phyloP scores from a whole-genome alignment of 1,284 basidiomycete species.

The Naganishia sp. region DNA sequence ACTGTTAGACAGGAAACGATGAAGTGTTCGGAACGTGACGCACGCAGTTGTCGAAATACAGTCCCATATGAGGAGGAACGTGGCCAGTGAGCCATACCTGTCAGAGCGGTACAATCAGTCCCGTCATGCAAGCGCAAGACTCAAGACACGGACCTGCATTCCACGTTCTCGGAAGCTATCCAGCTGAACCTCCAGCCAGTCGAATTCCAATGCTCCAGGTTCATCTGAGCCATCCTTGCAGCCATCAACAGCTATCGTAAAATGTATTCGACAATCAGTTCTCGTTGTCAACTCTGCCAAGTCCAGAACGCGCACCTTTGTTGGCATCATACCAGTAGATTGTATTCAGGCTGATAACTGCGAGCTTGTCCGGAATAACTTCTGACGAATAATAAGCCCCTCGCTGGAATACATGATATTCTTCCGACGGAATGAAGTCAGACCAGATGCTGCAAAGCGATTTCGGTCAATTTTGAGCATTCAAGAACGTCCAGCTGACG shows the following conservation, averaged over 20 bases:
- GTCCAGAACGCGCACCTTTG: constrained; percentile 61
- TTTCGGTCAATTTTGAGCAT: background rate
- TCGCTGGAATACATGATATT: constrained; percentile 75
- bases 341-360: constrained; percentile 84
- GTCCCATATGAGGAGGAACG: constrained; percentile 68
- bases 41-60: constrained; percentile 84
- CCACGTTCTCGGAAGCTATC: constrained; percentile 67
- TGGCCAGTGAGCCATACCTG: constrained; percentile 59
- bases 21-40: constrained; percentile 44
- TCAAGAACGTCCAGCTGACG: background rate
- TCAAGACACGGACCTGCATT: constrained; percentile 65
- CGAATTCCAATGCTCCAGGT: constrained; percentile 79
- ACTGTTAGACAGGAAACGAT: background rate
- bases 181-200: constrained; percentile 89
- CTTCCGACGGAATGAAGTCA: constrained; percentile 76
- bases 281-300: constrained; percentile 24
- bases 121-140: constrained; percentile 30
- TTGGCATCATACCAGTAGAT: constrained; percentile 92
- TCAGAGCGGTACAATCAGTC: constrained; percentile 22
- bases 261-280: constrained; percentile 21
- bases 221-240: constrained; percentile 64
- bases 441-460: constrained; percentile 70
- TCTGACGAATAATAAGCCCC: constrained; percentile 84
- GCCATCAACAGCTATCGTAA: constrained; percentile 57
- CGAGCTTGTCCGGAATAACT: constrained; percentile 72